Conservation (phyloP, 2,329 filamentous ascomycete genomes). For the Fusarium metavorans region DNA sequence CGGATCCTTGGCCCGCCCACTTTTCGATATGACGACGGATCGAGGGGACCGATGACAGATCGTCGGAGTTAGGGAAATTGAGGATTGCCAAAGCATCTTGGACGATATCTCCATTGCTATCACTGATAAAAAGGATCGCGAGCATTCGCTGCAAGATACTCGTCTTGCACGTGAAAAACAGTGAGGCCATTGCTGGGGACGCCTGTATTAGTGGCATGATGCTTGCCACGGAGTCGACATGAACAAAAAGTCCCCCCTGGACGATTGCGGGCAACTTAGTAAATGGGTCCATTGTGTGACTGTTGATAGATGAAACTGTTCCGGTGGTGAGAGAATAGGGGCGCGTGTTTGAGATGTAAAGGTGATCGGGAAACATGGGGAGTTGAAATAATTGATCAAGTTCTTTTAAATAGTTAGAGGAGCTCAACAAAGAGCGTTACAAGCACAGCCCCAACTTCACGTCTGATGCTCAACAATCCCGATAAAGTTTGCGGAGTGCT, state of each 20-base stretch:
- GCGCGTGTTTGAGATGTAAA: not conserved
- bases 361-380: not conserved
- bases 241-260: not conserved
- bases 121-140: not conserved
- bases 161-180: not conserved
- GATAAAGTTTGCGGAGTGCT: not conserved
- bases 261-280: not conserved
- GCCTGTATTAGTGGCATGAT: conserved; percentile 1
- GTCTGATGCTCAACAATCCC: not conserved
- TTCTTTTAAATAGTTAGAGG: not conserved
- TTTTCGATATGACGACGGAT: not conserved
- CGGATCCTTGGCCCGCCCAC: not conserved
- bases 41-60: not conserved
- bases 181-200: not conserved
- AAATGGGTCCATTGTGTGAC: not conserved
- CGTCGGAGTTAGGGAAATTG: not conserved
- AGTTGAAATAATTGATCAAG: not conserved
- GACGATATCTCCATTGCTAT: not conserved
- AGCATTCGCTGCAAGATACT: not conserved
- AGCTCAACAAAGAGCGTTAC: not conserved
- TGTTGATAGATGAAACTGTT: not conserved
- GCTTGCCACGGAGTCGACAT: not conserved
- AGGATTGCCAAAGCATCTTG: not conserved
- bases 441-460: not conserved
- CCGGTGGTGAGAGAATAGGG: not conserved